Percentiles rank a stretch among this genome's conserved stretches.
phyloP scores from a whole-genome alignment of 2,329 filamentous ascomycete species.

The Corniculantispora saksenae region DNA sequence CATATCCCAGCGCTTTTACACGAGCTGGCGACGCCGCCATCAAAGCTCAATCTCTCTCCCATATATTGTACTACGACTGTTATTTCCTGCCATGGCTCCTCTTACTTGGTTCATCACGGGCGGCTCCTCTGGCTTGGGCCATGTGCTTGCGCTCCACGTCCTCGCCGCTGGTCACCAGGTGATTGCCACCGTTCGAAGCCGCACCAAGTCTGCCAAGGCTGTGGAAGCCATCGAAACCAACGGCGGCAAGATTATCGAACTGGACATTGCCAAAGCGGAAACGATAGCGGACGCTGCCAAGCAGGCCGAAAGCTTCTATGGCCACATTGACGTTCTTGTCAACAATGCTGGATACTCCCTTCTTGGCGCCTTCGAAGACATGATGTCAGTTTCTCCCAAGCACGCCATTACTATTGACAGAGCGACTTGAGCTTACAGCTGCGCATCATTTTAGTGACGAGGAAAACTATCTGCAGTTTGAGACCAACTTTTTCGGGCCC shows the following conservation, averaged over 20 bases:
- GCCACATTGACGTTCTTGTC: slow-evolving; percentile 50
- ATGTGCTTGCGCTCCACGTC: slow-evolving; percentile 42
- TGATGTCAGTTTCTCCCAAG: too few species aligned
- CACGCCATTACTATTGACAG: slow-evolving; percentile 20
- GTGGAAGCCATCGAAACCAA: slow-evolving; percentile 23
- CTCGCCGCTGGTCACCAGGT: slow-evolving; percentile 47
- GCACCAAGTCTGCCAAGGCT: slow-evolving; percentile 22
- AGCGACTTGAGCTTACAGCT: too few species aligned
- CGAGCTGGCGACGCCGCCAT: too few species aligned
- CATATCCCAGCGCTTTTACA: too few species aligned
- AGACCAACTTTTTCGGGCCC: slow-evolving; percentile 52
- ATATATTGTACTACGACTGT: too few species aligned
- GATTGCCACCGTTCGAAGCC: slow-evolving; percentile 47
- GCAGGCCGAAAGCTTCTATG: slow-evolving; percentile 23
- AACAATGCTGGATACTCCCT: slow-evolving; percentile 53
- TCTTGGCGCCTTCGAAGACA: slow-evolving; percentile 41
- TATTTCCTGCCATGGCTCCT: too few species aligned
- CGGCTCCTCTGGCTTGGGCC: slow-evolving; percentile 48
- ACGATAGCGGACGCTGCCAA: slow-evolving; percentile 24
- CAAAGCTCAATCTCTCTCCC: too few species aligned
- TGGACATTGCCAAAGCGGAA: slow-evolving; percentile 25
- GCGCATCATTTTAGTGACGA: slow-evolving; percentile 29
- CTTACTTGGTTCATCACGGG: slow-evolving; percentile 56
- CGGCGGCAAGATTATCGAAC: slow-evolving; percentile 30
- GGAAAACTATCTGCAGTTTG: slow-evolving; percentile 44